These are phyloP conservation scores for Sequoiadendron giganteum DNA, from an alignment of 75 land plant species.

Conservation along the genomic window DNA sequence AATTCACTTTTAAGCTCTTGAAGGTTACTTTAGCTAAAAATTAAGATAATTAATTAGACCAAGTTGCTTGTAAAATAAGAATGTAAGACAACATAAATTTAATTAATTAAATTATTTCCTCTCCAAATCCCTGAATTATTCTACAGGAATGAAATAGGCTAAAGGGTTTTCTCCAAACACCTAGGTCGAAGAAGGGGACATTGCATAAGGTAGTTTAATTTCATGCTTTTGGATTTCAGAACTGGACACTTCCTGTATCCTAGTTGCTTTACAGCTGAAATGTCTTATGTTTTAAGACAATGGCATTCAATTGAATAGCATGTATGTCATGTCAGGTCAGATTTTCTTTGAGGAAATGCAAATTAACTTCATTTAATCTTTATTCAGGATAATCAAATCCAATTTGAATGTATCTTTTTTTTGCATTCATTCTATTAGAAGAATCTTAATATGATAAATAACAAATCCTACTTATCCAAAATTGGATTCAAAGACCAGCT, in stretches of 20 bases:
- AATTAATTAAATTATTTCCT: too few species aligned
- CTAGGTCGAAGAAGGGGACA: too few species aligned
- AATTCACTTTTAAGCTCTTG: too few species aligned
- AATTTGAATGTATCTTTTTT: neutral
- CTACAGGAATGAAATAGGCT: too few species aligned
- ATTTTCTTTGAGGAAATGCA: neutral
- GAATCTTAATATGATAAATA: neutral
- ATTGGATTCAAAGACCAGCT: neutral
- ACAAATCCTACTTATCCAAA: neutral
- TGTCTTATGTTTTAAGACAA: neutral
- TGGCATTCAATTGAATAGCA: neutral
- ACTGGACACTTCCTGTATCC: neutral
- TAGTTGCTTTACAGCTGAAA: neutral
- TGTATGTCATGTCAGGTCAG: neutral
- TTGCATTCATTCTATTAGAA: neutral
- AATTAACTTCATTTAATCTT: neutral
- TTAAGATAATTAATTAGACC: too few species aligned
- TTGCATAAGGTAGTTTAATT: neutral
- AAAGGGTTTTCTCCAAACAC: too few species aligned
- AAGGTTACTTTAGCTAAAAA: too few species aligned
- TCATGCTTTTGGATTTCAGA: neutral
- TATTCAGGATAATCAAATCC: neutral
- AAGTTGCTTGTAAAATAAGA: too few species aligned
- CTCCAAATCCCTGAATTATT: too few species aligned
- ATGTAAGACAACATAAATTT: too few species aligned